Evolutionary conservation across 2,329 filamentous ascomycete species (phyloP), one percentile per base, ranked within the genome.

Genomic region (Apiospora sp.): DNA sequence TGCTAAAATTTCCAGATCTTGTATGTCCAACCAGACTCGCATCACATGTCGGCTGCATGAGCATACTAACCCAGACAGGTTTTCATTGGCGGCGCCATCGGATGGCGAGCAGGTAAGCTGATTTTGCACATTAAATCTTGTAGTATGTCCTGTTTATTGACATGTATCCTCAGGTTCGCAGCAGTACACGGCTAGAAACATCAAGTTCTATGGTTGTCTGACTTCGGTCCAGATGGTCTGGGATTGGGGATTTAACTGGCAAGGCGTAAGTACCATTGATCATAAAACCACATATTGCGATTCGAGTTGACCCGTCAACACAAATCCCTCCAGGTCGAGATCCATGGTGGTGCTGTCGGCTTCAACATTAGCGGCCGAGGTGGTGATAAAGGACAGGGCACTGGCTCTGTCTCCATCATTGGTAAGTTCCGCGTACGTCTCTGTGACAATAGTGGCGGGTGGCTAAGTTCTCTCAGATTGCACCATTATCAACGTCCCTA

Each of bases 31-130:
- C 7, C 7, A 41, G 1, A 41, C 37, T 10, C 37, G 8, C 37
- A 41, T 41, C 37, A 41, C 46, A 22, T 34, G 27, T 41, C 10
- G 13, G 14, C 34, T 1, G 24, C 19, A 3, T 14, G 34, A 13
- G 58, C 13, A 14, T 22, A 41, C 58, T 64, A 2, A 64, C 58
- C n/a, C 1, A 13, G 92, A 75, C 79, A 91, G 7, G 82, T 82
- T 67, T 92, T 92, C 82, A 87, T 86, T 61, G 91, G 91, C 69
- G 91, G 92, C 41, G 83, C 84, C 12, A 86, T 89, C 71, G 90
- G 91, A 67, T 87, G 61, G 48, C 61, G 71, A 6, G 74, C 49
- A 1, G 75, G 49, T 51, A 51, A 6, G 49, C 13, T 51, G 4
- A 24, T 13, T 13, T 24, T 19, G 4, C 7, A 22, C 49, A 14